Base-by-base conservation (phyloP, 495 filamentous ascomycete genomes). In the Penicillium cataractarum region DNA sequence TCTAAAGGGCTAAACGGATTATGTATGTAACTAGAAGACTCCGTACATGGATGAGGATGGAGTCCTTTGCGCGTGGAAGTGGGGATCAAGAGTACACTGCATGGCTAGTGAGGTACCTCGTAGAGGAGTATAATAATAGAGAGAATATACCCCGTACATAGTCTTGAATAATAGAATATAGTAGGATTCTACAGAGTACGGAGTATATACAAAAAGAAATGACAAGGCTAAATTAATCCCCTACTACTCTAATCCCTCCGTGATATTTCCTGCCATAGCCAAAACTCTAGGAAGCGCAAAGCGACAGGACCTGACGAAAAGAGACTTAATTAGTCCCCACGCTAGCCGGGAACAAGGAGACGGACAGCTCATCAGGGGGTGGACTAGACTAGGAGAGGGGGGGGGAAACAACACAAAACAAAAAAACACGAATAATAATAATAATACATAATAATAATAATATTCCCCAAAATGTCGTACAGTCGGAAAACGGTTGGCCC, bases 401-500 rank as follows among this genome's bases (percentile, higher is more conserved):
- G 22, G 21, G 15, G 9, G 9, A 22, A 21, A 48, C 9, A 21
- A 21, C 42, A 19, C 17, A 49, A 22, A 49, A 6, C 19, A 27
- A 15, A 22, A 49, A 26, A 19, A 8, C 19, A 10, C 21, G 9
- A 49, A 49, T 0, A 49, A 49, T 21, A 19, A 46, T 24, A 49
- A 49, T 49, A 19, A 48, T 3, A 8, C 19, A 22, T 3, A 48
- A 8, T 22, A 46, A 46, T 19, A 19, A 46, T 22, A 8, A n/a
- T 19, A n/a, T n/a, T n/a, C n/a, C 31, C 19, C 52, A 55, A 55
- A 44, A 44, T 57, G 37, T 58, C 42, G 57, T 51, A 59, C 57
- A 50, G 29, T 39, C 31, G 24, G 57, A 21, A 66, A 64, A 66
- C 63, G 63, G 66, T 66, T 69, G 66, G 66, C 60, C 60, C 63